Evolutionary conservation across 495 filamentous ascomycete species (phyloP).

Genomic region (Pyrenopolyporus hunteri): DNA sequence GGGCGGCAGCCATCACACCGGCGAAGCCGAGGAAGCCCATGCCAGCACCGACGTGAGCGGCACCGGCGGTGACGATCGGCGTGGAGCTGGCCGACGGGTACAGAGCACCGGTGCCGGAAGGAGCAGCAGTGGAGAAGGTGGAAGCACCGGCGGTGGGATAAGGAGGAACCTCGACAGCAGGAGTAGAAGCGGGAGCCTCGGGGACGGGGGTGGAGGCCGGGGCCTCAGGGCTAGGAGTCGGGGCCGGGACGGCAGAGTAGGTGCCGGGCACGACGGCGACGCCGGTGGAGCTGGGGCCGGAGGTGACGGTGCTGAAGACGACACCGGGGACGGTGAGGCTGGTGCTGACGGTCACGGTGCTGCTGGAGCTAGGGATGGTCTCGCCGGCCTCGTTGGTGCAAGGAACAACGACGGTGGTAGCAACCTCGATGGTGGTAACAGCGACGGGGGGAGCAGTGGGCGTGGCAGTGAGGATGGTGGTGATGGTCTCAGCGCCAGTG

Average conservation of each 20-base stretch:
- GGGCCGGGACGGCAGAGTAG: constrained; percentile 30
- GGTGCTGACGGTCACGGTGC: constrained; percentile 61
- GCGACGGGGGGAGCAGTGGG: constrained; percentile 53
- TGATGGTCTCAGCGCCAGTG: constrained; percentile 64
- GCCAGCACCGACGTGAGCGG: constrained; percentile 45
- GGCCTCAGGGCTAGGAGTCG: constrained; percentile 26
- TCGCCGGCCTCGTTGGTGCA: constrained; percentile 56
- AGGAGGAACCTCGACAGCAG: background rate
- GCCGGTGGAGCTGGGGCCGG: constrained; percentile 43
- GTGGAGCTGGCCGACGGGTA: constrained; percentile 33
- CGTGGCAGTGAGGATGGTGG: constrained; percentile 62
- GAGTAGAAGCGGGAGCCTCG: background rate
- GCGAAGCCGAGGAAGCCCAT: constrained; percentile 43
- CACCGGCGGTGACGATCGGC: constrained; percentile 44
- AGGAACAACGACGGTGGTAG: constrained; percentile 58
- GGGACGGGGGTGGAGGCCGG: background rate
- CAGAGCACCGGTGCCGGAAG: constrained; percentile 38
- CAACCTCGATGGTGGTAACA: constrained; percentile 66
- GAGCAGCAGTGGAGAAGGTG: constrained; percentile 35
- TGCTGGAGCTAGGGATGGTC: constrained; percentile 59
- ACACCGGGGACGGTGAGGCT: constrained; percentile 76
- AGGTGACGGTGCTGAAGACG: constrained; percentile 64
- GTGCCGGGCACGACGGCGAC: constrained; percentile 61
- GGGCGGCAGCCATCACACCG: constrained; percentile 40
- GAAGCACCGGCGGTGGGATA: constrained; percentile 36